Evolutionary conservation across 371 early-diverging fungal species (phyloP).

Genomic region (Mortierella sp.): DNA sequence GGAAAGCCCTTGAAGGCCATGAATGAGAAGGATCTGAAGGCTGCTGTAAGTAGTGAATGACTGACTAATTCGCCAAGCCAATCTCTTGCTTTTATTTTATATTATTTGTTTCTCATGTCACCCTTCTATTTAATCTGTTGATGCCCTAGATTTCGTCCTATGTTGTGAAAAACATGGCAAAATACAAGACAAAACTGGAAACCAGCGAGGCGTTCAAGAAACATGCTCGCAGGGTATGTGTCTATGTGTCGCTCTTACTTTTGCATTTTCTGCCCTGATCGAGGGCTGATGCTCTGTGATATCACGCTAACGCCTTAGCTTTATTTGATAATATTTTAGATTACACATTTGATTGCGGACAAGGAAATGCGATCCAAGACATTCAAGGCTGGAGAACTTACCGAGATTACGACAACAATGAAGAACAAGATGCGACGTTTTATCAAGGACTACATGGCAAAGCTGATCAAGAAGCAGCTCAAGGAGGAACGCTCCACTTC

Average conservation of each 20-base stretch:
- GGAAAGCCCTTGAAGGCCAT: constrained; percentile 48
- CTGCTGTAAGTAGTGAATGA: constrained; percentile 53
- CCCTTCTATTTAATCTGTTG: background rate
- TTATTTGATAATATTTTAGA: constrained; percentile 32
- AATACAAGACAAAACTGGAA: constrained; percentile 68
- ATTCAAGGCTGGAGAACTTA: constrained; percentile 60
- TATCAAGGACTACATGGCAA: constrained; percentile 62
- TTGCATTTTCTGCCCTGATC: background rate
- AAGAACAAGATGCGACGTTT: constrained; percentile 72
- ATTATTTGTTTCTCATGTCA: background rate
- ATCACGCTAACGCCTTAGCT: background rate
- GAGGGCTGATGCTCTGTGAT: background rate
- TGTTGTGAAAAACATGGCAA: constrained; percentile 76
- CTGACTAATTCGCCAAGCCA: too few relatives aligned
- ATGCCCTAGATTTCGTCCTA: constrained; percentile 63
- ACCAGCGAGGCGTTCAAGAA: constrained; percentile 75
- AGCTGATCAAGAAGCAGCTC: constrained; percentile 57
- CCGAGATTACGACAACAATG: constrained; percentile 63
- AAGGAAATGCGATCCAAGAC: constrained; percentile 67
- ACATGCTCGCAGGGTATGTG: constrained; percentile 71
- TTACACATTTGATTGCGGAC: constrained; percentile 71
- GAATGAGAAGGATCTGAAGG: constrained; percentile 64
- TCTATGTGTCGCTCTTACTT: background rate
- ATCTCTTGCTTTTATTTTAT: background rate
- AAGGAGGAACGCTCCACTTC: constrained; percentile 38